These are phyloP conservation scores for Didymella sp. DNA, from an alignment of 2,329 filamentous ascomycete species.

Conservation along the genomic window DNA sequence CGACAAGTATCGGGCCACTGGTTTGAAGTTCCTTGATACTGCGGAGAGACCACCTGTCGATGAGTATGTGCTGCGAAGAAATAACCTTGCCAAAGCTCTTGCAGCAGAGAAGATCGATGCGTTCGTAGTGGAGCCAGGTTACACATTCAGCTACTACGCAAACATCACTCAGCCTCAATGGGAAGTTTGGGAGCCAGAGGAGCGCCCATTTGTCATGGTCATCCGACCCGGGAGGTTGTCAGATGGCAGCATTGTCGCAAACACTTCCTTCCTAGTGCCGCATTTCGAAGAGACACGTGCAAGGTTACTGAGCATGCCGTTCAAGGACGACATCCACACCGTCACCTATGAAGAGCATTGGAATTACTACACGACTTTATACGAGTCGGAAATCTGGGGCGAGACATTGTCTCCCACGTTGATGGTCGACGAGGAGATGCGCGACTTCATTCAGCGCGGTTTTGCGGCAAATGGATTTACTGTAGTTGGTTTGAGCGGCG, in stretches of 20 bases:
- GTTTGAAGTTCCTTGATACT: slow-evolving; percentile 60
- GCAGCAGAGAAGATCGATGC: slow-evolving; percentile 60
- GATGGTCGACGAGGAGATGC: slow-evolving; percentile 71
- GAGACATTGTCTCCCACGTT: slow-evolving; percentile 49
- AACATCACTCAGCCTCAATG: slow-evolving; percentile 68
- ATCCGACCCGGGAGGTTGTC: slow-evolving; percentile 57
- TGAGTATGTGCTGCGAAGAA: slow-evolving; percentile 63
- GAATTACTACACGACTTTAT: slow-evolving; percentile 66
- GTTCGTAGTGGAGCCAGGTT: slow-evolving; percentile 69
- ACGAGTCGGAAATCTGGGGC: slow-evolving; percentile 49
- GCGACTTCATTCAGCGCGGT: slow-evolving; percentile 68
- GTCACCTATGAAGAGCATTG: slow-evolving; percentile 70
- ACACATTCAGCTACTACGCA: slow-evolving; percentile 69
- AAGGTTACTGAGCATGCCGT: slow-evolving; percentile 65
- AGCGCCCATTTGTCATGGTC: slow-evolving; percentile 69
- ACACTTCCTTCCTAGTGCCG: slow-evolving; percentile 65
- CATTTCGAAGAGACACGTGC: slow-evolving; percentile 68
- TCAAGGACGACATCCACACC: slow-evolving; percentile 59
- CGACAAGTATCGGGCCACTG: slow-evolving; percentile 55
- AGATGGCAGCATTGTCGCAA: slow-evolving; percentile 57
- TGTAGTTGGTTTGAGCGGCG: slow-evolving; percentile 61
- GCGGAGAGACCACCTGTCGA: slow-evolving; percentile 57
- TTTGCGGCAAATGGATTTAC: slow-evolving; percentile 62
- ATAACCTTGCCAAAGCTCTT: slow-evolving; percentile 65
- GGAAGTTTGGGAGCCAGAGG: slow-evolving; percentile 71